These are phyloP conservation scores for Dothidotthia symphoricarpi DNA, from an alignment of 2,329 filamentous ascomycete species.

Conservation along the genomic window DNA sequence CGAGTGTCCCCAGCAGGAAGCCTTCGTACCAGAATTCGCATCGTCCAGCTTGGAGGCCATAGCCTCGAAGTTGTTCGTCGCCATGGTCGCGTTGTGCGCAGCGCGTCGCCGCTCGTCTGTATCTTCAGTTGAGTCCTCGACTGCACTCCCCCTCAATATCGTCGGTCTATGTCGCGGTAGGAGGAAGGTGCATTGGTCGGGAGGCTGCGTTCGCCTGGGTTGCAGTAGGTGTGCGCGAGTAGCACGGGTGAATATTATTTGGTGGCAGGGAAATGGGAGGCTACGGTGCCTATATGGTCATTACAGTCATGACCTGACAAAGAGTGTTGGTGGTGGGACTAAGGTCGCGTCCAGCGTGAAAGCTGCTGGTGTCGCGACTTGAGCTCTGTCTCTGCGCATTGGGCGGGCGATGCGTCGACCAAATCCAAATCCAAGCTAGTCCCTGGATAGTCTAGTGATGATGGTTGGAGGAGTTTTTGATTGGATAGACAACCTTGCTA, in stretches of 20 bases:
- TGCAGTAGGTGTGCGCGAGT: slow-evolving; percentile 11
- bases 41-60: slow-evolving; percentile 51
- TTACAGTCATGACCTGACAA: slow-evolving; percentile 33
- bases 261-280: slow-evolving; percentile 23
- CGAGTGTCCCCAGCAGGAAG: neutral
- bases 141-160: slow-evolving; percentile 6
- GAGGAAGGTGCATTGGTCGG: slow-evolving; percentile 28
- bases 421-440: too few relatives aligned
- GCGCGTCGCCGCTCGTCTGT: slow-evolving; percentile 23
- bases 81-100: slow-evolving; percentile 33
- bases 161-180: slow-evolving; percentile 14
- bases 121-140: slow-evolving; percentile 9
- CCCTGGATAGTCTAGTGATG: too few relatives aligned
- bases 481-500: too few relatives aligned
- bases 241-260: slow-evolving; percentile 16
- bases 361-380: slow-evolving; percentile 30
- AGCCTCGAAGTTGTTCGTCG: slow-evolving; percentile 46
- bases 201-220: slow-evolving; percentile 17
- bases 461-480: too few relatives aligned
- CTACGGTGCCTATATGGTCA: slow-evolving; percentile 21
- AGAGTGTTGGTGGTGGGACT: slow-evolving; percentile 22
- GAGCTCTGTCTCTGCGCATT: slow-evolving; percentile 14
- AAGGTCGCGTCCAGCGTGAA: slow-evolving; percentile 31
- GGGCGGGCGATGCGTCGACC: too few relatives aligned
- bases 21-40: slow-evolving; percentile 37